These are phyloP conservation scores for Colletotrichum tanaceti DNA, from an alignment of 2,329 filamentous ascomycete species.

Conservation along the genomic window DNA sequence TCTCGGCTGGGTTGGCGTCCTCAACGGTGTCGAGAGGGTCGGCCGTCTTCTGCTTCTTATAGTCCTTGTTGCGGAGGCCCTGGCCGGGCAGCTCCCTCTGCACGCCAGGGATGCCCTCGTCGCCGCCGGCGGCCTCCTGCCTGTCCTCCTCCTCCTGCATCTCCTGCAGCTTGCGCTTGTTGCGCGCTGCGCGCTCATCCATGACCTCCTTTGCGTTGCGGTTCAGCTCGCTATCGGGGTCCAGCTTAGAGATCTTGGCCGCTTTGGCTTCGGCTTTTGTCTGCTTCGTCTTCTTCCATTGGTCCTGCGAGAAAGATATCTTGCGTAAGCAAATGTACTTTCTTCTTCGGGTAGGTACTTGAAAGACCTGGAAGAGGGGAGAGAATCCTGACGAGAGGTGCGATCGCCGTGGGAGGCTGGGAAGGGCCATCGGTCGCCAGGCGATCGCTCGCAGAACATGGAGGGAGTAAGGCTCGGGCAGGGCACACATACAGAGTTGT, in stretches of 20 bases:
- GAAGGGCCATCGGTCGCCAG: slow-evolving; percentile 1
- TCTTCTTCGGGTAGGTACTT: slow-evolving; percentile 5
- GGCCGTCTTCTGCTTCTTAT: slow-evolving; percentile 67
- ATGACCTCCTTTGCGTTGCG: slow-evolving; percentile 89
- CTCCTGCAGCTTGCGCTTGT: slow-evolving; percentile 83
- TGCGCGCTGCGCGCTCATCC: slow-evolving; percentile 76
- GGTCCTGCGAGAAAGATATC: slow-evolving; percentile 68
- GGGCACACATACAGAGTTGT: slow-evolving; percentile 76
- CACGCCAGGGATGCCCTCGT: slow-evolving; percentile 64
- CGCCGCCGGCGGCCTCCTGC: slow-evolving; percentile 53
- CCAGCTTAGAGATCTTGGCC: slow-evolving; percentile 87
- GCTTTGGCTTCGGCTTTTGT: slow-evolving; percentile 88
- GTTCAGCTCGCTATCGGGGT: slow-evolving; percentile 86
- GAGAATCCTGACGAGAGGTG: neutral
- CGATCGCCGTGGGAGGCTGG: neutral
- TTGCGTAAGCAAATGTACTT: slow-evolving; percentile 15
- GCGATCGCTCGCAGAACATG: slow-evolving; percentile 2
- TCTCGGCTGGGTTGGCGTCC: slow-evolving; percentile 41
- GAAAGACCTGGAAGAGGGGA: slow-evolving; percentile 11
- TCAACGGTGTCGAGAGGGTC: slow-evolving; percentile 38
- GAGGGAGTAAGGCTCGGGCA: slow-evolving; percentile 5
- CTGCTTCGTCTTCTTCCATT: slow-evolving; percentile 97
- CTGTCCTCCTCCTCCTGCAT: slow-evolving; percentile 62
- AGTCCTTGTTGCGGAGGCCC: slow-evolving; percentile 65
- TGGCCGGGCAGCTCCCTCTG: slow-evolving; percentile 72